phyloP scores from a whole-genome alignment of 164 flowering plant genomes.

The Vitis vinifera region ASM3070453v1 NC_081812.1:15749001-15749500 shows the following conservation, averaged over 20 bases:
- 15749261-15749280: not conserved
- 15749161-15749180: constrained; percentile 50
- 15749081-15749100: constrained; percentile 47
- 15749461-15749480: too few relatives aligned
- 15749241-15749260: not conserved
- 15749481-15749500: too few relatives aligned
- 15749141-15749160: constrained; percentile 37
- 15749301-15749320: constrained; percentile 64
- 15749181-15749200: constrained; percentile 52
- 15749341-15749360: constrained; percentile 59
- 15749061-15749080: constrained; percentile 67
- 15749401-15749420: not conserved
- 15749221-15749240: not conserved
- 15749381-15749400: constrained; percentile 49
- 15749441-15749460: too few relatives aligned
- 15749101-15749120: constrained; percentile 53
- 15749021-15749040: not conserved
- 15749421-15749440: too few relatives aligned
- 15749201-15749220: constrained; percentile 27
- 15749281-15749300: constrained; percentile 51
- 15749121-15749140: constrained; percentile 45
- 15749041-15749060: constrained; percentile 4
- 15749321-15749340: constrained; percentile 53
- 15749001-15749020: not conserved
- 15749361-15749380: constrained; percentile 66